Conservation (phyloP, 1,284 basidiomycete genomes). For the Marasmius tenuissimus region DNA sequence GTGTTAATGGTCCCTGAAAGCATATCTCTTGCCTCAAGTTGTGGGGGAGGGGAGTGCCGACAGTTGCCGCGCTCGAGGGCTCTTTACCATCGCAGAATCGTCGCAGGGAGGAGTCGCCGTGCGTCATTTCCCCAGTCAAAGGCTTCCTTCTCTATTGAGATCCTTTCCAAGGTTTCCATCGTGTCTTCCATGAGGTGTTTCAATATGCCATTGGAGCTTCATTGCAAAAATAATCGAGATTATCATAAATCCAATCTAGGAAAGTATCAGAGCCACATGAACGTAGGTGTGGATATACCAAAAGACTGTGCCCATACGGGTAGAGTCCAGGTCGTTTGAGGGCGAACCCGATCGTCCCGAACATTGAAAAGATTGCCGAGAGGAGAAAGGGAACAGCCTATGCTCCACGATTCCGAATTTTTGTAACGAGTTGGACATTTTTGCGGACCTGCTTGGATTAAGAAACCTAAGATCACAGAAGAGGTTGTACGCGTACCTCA, state of each 20-base stretch:
- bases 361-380: not conserved
- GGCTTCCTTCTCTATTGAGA: not conserved
- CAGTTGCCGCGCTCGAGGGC: too few species aligned
- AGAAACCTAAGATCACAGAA: slow-evolving; percentile 15
- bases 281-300: not conserved
- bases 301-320: not conserved
- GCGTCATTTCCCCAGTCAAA: not conserved
- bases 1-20: too few species aligned
- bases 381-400: slow-evolving; percentile 21
- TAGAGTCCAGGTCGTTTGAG: not conserved
- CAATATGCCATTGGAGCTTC: not conserved
- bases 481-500: slow-evolving; percentile 46
- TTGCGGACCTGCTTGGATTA: slow-evolving; percentile 54
- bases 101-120: not conserved
- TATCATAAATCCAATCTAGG: slow-evolving; percentile 1
- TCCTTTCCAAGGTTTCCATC: slow-evolving; percentile 6
- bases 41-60: too few species aligned
- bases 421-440: slow-evolving; percentile 55
- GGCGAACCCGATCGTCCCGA: not conserved
- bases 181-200: slow-evolving; percentile 19
- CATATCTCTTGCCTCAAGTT: too few species aligned
- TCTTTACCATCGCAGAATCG: not conserved
- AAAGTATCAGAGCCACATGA: not conserved
- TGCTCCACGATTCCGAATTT: slow-evolving; percentile 54
- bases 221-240: not conserved